Evolutionary conservation across 2,329 filamentous ascomycete genomes (phyloP).

Genomic region (Claviceps quebecensis): DNA sequence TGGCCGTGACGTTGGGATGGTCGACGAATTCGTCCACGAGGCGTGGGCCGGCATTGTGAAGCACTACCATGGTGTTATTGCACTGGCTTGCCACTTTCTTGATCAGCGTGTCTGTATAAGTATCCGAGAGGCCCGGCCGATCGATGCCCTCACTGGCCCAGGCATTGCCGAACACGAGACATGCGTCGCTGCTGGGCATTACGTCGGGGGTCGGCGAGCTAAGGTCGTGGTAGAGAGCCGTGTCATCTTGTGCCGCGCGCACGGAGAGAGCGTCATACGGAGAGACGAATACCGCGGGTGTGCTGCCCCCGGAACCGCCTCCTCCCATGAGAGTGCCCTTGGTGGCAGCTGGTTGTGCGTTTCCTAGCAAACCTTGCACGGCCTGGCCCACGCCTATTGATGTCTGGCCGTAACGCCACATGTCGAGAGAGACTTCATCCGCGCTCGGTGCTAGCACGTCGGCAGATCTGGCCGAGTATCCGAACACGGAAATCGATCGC

Average conservation of each 20-base stretch:
- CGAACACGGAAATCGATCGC: constrained; percentile 42
- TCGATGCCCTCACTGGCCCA: constrained; percentile 63
- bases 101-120: constrained; percentile 46
- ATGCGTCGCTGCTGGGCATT: constrained; percentile 42
- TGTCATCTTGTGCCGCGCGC: constrained; percentile 39
- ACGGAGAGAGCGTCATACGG: constrained; percentile 41
- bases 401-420: constrained; percentile 20
- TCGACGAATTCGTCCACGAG: constrained; percentile 48
- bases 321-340: constrained; percentile 30
- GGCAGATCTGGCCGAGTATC: constrained; percentile 41
- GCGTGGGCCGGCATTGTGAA: constrained; percentile 50
- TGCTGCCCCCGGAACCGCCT: constrained; percentile 34
- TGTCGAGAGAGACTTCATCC: constrained; percentile 19
- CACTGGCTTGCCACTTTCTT: constrained; percentile 43
- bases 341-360: constrained; percentile 15
- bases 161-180: constrained; percentile 51
- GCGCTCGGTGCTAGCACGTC: constrained; percentile 26
- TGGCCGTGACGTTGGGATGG: constrained; percentile 47
- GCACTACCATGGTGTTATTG: constrained; percentile 47
- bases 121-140: constrained; percentile 47
- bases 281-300: constrained; percentile 32
- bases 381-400: not conserved
- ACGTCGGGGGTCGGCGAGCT: constrained; percentile 32
- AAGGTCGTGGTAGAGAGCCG: constrained; percentile 47
- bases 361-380: constrained; percentile 12